These are phyloP conservation scores for Hortaea werneckii DNA, from an alignment of 2,329 filamentous ascomycete species.

Conservation along the genomic window DNA sequence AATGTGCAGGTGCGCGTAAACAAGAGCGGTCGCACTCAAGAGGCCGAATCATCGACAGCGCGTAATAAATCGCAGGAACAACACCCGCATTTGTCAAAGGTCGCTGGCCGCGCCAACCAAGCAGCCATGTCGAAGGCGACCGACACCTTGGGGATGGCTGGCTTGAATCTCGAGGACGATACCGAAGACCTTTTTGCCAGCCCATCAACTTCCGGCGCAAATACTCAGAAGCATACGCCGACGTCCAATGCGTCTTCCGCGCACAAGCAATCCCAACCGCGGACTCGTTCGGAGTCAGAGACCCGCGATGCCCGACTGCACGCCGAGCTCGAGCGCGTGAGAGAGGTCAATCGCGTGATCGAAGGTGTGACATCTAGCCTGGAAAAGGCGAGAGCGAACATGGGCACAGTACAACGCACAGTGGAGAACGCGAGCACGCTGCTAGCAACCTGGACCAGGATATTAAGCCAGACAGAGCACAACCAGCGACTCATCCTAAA, in stretches of 20 bases:
- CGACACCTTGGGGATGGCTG: slow-evolving; percentile 19
- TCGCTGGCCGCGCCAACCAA: slow-evolving; percentile 1
- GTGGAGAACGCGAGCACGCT: slow-evolving; percentile 80
- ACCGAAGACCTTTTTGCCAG: slow-evolving; percentile 50
- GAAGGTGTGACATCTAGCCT: slow-evolving; percentile 66
- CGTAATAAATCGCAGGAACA: slow-evolving; percentile 6
- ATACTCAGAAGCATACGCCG: slow-evolving; percentile 19
- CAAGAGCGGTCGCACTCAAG: slow-evolving; percentile 9
- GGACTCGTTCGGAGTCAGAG: slow-evolving; percentile 31
- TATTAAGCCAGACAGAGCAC: slow-evolving; percentile 93
- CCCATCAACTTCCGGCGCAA: slow-evolving; percentile 33
- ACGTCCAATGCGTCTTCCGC: slow-evolving; percentile 22
- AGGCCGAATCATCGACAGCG: slow-evolving; percentile 7
- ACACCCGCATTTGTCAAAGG: neutral
- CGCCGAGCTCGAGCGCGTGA: slow-evolving; percentile 71
- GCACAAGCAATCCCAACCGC: slow-evolving; percentile 31
- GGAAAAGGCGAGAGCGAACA: slow-evolving; percentile 63
- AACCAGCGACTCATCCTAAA: slow-evolving; percentile 88
- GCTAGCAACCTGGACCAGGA: slow-evolving; percentile 90
- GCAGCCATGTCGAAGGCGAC: slow-evolving; percentile 17
- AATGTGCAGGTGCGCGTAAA: slow-evolving; percentile 9
- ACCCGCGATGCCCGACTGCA: slow-evolving; percentile 63
- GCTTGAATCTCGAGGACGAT: slow-evolving; percentile 40
- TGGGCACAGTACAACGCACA: slow-evolving; percentile 75
- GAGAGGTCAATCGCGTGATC: slow-evolving; percentile 78